Evolutionary conservation across 495 filamentous ascomycete genomes (phyloP), one percentile per base, ranked within the genome.

Genomic region (Neurospora terricola): DNA sequence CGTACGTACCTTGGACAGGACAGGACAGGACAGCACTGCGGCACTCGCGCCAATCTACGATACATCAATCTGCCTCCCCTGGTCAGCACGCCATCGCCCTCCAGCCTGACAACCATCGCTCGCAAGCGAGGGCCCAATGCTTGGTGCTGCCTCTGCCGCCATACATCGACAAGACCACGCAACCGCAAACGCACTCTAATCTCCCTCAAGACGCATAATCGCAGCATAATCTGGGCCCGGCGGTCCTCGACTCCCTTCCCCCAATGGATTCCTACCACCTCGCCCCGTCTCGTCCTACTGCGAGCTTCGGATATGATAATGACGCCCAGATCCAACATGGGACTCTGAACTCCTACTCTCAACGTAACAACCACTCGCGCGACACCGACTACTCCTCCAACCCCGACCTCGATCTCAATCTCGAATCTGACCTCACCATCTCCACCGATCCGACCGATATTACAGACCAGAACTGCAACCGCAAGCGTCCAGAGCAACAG

Each of bases 401-500:
- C 42, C 42, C 42, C 42, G 43, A 34, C 34, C 34, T 34, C 34
- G 34, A 34, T 34, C 34, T 34, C 4, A 4, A 34, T 34, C 34
- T 34, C 34, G 34, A 34, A 34, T 34, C 34, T 34, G 0, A 34
- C 34, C 34, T 34, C 34, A 34, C 34, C 34, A 34, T 34, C 34
- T 34, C 34, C 34, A 34, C 34, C 34, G 34, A 48, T n/a, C 43
- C 43, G 43, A 34, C 54, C 27, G 54, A 34, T 66, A 34, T 16
- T 45, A 77, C 48, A 38, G 77, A 75, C 39, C 75, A 85, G 69
- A 84, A 77, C 72, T 85, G 81, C 74, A 77, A 83, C 69, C 80
- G 83, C 39, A 75, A 80, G 72, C 78, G 82, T 66, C 79, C 82
- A 21, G 82, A 83, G 54, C 84, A 84, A 76, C 78, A 82, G 66